Evolutionary conservation across 352 stramenopile species (phyloP), one percentile per base, ranked within the genome.

Genomic region (Phytophthora sojae): DNA sequence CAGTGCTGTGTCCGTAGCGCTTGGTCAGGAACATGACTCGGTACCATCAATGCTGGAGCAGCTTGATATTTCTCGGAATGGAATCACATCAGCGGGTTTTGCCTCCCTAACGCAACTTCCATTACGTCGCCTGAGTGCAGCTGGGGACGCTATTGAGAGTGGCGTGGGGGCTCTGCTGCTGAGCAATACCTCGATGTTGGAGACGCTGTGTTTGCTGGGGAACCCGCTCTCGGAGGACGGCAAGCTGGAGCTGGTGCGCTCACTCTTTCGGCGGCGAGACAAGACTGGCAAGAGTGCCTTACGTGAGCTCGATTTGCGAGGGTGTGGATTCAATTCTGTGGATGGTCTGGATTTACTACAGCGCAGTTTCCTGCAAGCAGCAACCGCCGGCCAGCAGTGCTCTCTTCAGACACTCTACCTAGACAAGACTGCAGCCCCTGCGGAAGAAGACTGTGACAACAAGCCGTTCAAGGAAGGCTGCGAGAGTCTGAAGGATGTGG

Each of bases 21-120:
- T 69, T 3, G 62, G 53, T 19, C 52, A 61, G 15, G 52, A 58
- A 47, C 14, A 60, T 4, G 29, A 52, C 14, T 32, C 23, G 0
- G 6, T 30, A n/a, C 17, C 47, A 4, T 8, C 37, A 9, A 55
- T 69, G 14, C 53, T 90, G 17, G 80, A 88, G 35, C 68, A 81
- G 26, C 37, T 90, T 11, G 73, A 88, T 25, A 70, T 85, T 19
- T 85, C 80, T 21, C 61, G 61, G 29, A 90, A 90, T 61, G 76
- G 82, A 11, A 68, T 90, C 30, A 81, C 80, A 0, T 63, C 72
- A 0, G 42, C 71, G 0, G 80, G 82, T 1, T 72, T 90, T 32
- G 60, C 64, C 4, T 64, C 67, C 1, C 58, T 90, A 12, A 51
- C 57, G 14, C 57, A 69, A 21, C 45, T 90, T 0, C 63, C 55